Evolutionary conservation across 176 grass and related monocot species (phyloP), one percentile per base, ranked within the genome.

Genomic region (Carex kokanica): DNA sequence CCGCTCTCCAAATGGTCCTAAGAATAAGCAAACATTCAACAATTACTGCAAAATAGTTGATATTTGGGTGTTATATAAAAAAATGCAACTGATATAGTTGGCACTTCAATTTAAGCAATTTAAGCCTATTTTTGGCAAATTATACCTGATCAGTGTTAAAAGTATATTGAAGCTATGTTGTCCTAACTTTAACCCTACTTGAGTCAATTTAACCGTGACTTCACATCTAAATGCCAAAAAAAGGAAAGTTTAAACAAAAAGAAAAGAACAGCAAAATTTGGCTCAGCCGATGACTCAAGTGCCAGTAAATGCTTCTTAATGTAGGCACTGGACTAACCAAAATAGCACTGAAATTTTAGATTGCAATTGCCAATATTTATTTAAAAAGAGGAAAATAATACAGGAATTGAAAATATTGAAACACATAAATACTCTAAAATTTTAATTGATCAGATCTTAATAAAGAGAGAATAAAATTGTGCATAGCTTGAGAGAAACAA

Each of bases 1-100:
- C 29, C 78, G 47, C 75, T 64, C 32, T 93, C 88, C 78, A 95
- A 64, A 85, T 91, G 92, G 9, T 95, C 92, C 92, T 95, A 69
- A 77, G 31, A 82, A 70, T 29, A 34, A 84, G 69, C 1, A 87
- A 64, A 78, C 8, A 6, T 83, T 32, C 85, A 66, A 10, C 82
- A 25, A 75, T 14, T 31, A 23, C 71, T 55, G 25, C 36, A 69
- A 34, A 32, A 86, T 87, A 49, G 73, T 58, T 29, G 77, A 79
- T 38, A 64, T 23, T 4, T 51, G 20, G 14, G 41, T 21, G 41
- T 49, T 73, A 40, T 51, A 73, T 24, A 20, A 5, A 51, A 23
- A 51, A 13, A 6, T 51, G 69, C 8, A 73, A 47, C 9, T 49
- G 69, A 49, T 49, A 36, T 67, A 47, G 41, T 49, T 72, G 47